Percentiles rank a stretch among this genome's conserved stretches.
Conservation (phyloP, 768 basidiomycete genomes). For the Myochromella boudieri region DNA sequence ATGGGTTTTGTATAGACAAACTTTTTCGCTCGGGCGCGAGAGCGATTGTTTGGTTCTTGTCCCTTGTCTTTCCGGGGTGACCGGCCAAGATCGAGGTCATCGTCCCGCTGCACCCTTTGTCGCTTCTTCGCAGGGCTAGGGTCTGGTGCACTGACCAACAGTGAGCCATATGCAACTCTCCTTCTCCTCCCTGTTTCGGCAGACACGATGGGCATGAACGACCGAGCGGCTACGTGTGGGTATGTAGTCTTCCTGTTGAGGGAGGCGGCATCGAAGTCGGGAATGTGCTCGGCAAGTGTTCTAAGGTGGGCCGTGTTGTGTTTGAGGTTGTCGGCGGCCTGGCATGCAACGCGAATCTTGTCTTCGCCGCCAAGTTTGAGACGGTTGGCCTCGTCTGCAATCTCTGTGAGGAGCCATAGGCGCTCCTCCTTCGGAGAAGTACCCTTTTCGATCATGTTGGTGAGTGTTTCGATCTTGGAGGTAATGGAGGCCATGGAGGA, state of each 20-base stretch:
- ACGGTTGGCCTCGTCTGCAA: slow-evolving; percentile 89
- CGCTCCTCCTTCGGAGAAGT: slow-evolving; percentile 64
- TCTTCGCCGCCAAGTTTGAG: slow-evolving; percentile 96
- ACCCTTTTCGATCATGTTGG: slow-evolving; percentile 70
- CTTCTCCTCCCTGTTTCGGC: slow-evolving; percentile 67
- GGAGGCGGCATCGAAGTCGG: slow-evolving; percentile 57
- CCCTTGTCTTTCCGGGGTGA: slow-evolving; percentile 66
- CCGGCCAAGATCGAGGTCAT: slow-evolving; percentile 58
- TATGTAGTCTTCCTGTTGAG: slow-evolving; percentile 68
- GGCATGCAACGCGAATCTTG: slow-evolving; percentile 94
- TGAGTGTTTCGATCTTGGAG: slow-evolving; percentile 73
- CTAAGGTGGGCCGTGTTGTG: slow-evolving; percentile 60
- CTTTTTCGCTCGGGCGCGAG: slow-evolving; percentile 62
- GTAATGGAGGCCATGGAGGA: slow-evolving; percentile 83
- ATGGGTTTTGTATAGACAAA: slow-evolving; percentile 29
- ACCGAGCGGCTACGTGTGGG: slow-evolving; percentile 71
- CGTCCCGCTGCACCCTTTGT: slow-evolving; percentile 59
- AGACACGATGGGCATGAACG: slow-evolving; percentile 60
- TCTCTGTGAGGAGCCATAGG: slow-evolving; percentile 85
- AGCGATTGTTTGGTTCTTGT: slow-evolving; percentile 43
- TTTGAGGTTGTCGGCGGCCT: slow-evolving; percentile 86
- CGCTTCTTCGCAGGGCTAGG: slow-evolving; percentile 70
- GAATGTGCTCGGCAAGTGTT: slow-evolving; percentile 59
- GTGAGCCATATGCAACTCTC: slow-evolving; percentile 53
- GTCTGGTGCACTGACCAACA: slow-evolving; percentile 54